Evolutionary conservation across 768 basidiomycete genomes (phyloP), one percentile per base, ranked within the genome.

Genomic region (Candolleomyces eurysporus): DNA sequence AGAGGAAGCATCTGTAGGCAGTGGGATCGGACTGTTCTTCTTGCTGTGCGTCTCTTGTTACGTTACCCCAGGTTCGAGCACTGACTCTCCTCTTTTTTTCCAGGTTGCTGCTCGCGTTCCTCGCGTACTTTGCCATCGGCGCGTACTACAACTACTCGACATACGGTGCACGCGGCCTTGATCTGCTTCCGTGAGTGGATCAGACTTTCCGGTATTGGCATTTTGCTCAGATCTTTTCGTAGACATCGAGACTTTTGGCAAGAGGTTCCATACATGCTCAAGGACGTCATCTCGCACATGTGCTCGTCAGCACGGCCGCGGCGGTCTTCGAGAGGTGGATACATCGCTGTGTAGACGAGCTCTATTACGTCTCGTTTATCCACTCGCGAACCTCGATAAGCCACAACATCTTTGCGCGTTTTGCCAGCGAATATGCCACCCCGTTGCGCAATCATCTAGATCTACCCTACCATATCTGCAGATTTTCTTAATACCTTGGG

Each of bases 231-330:
- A 58, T 57, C 46, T 48, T 46, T 52, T 63, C 31, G 14, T 64
- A 94, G 91, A 61, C 92, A 94, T 73, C 90, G 92, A 53, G 91
- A 93, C 69, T 94, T 94, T 73, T 94, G 92, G 92, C 78, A 86
- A 71, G 92, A 94, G 73, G 90, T 94, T 3, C 92, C 92, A 4
- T 92, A 91, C 65, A 90, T 94, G 85, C 71, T 92, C 49, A 81
- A 82, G 48, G 92, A 94, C 66, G 88, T 94, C 22, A 70, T 89
- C 56, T 84, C 87, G 21, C 91, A 93, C 73, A 73, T 94, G 43
- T 92, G 90, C 72, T 86, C 89, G 16, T 82, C 82, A 48, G 82
- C 90, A 45, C 86, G 88, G 54, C 86, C 88, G 65, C 83, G 86
- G 66, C 84, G 84, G 42, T 76, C 82, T 13, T 78, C 87, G 16